Percentiles rank a stretch among this genome's conserved stretches.
Evolutionary conservation across 805 yeast species (phyloP).

Genomic region (Starmerella khaoyaiensis): DNA sequence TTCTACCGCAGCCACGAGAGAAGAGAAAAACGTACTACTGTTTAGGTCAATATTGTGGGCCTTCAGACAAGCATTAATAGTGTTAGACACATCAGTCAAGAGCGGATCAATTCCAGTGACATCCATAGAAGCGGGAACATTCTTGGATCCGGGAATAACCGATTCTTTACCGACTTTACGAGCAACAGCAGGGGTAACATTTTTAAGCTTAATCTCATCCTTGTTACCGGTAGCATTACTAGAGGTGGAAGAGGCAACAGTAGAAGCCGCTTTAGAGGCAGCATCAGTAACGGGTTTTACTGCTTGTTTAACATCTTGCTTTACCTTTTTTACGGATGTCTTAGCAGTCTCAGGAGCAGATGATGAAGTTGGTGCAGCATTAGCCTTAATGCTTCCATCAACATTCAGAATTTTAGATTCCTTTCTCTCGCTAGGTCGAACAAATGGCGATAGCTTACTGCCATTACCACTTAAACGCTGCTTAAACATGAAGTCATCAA

Average conservation of each 20-base stretch:
- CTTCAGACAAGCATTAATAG: slow-evolving; percentile 17
- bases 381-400: slow-evolving; percentile 13
- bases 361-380: slow-evolving; percentile 1
- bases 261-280: not conserved
- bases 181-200: too few relatives aligned
- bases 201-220: not conserved
- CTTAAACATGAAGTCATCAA: slow-evolving; percentile 33
- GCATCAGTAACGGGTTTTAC: not conserved
- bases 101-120: slow-evolving; percentile 20
- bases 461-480: slow-evolving; percentile 7
- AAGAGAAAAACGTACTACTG: slow-evolving; percentile 8
- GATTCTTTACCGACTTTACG: too few relatives aligned
- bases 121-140: not conserved
- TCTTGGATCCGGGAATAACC: not conserved
- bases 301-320: slow-evolving; percentile 24
- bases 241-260: not conserved
- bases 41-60: slow-evolving; percentile 18
- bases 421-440: slow-evolving; percentile 2
- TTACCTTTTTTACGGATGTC: not conserved
- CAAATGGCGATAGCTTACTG: slow-evolving; percentile 11
- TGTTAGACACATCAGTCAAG: slow-evolving; percentile 19
- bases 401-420: slow-evolving; percentile 12
- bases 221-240: not conserved
- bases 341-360: slow-evolving; percentile 8
- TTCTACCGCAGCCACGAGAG: slow-evolving; percentile 13